These are phyloP conservation scores for Tulasnella sp. DNA, from an alignment of 768 basidiomycete species.

Conservation along the genomic window DNA sequence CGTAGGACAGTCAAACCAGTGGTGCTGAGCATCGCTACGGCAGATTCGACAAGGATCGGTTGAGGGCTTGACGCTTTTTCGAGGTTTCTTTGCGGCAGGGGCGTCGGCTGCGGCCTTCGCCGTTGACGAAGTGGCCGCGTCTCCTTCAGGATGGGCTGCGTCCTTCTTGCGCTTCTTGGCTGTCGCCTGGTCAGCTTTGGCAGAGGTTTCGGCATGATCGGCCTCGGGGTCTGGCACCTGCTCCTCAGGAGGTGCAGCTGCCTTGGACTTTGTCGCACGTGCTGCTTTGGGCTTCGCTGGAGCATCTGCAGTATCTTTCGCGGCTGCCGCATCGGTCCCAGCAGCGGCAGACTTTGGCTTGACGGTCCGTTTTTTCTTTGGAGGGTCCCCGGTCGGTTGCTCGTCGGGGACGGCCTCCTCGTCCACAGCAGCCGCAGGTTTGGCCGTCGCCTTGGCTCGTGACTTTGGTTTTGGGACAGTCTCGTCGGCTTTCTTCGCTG, in stretches of 20 bases:
- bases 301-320: neutral
- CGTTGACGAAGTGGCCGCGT: neutral
- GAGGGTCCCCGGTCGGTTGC: neutral
- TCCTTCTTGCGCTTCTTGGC: neutral
- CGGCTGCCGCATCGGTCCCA: neutral
- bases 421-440: neutral
- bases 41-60: neutral
- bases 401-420: neutral
- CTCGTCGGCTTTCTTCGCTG: neutral
- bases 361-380: neutral
- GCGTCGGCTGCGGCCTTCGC: neutral
- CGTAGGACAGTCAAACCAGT: neutral
- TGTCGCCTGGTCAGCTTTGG: neutral
- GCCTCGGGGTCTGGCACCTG: neutral
- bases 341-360: neutral
- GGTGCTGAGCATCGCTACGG: neutral
- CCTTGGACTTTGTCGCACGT: neutral
- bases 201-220: neutral
- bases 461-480: neutral
- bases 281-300: neutral
- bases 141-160: neutral
- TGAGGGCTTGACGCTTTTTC: neutral
- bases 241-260: neutral
- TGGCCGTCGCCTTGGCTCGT: neutral
- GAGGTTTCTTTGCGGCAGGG: neutral